Evolutionary conservation across 2,329 filamentous ascomycete species (phyloP).

Genomic region (Graphium sp.): DNA sequence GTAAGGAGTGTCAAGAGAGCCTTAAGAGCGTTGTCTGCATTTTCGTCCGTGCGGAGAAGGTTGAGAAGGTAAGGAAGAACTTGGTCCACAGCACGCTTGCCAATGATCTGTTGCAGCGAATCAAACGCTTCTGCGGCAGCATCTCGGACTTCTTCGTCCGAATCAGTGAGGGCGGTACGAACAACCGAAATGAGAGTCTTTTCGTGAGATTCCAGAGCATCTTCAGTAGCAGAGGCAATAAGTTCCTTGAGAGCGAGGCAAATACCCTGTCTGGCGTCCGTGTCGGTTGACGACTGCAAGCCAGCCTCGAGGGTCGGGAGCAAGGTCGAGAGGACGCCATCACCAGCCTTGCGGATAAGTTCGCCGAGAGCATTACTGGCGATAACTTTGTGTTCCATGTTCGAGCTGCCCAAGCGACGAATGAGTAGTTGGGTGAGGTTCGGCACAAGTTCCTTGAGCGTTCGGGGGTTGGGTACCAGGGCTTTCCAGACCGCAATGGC

Average conservation of each 20-base stretch:
- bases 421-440: slow-evolving; percentile 93
- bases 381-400: slow-evolving; percentile 98
- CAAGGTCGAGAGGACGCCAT: slow-evolving; percentile 75
- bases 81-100: slow-evolving; percentile 89
- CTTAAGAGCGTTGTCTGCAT: slow-evolving; percentile 82
- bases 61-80: slow-evolving; percentile 85
- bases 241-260: slow-evolving; percentile 91
- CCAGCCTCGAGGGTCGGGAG: slow-evolving; percentile 87
- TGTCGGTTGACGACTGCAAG: slow-evolving; percentile 72
- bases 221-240: slow-evolving; percentile 73
- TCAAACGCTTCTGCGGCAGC: slow-evolving; percentile 96
- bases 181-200: slow-evolving; percentile 91
- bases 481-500: slow-evolving; percentile 95
- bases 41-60: slow-evolving; percentile 68
- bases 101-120: slow-evolving; percentile 79
- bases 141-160: slow-evolving; percentile 78
- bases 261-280: slow-evolving; percentile 90
- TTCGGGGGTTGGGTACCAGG: slow-evolving; percentile 78
- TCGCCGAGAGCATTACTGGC: slow-evolving; percentile 93
- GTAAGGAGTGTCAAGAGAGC: slow-evolving; percentile 89
- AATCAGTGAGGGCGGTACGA: slow-evolving; percentile 79
- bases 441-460: slow-evolving; percentile 86
- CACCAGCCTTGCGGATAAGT: slow-evolving; percentile 90
- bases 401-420: slow-evolving; percentile 79
- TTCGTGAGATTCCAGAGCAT: slow-evolving; percentile 85